These are phyloP conservation scores for Butyriboletus loyo DNA, from an alignment of 768 basidiomycete species.

Conservation along the genomic window DNA sequence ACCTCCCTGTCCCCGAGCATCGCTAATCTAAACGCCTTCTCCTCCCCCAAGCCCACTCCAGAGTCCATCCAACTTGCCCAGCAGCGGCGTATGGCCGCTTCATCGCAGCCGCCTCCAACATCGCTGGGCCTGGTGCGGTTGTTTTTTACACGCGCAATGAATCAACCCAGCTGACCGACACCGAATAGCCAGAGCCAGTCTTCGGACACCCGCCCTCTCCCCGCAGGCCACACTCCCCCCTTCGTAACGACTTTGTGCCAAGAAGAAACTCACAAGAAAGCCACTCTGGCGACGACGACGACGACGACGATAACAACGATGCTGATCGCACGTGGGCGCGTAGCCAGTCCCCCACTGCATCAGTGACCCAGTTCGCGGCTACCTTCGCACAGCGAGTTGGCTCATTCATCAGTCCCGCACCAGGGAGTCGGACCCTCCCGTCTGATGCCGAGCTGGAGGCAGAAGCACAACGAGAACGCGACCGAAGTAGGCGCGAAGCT, in stretches of 20 bases:
- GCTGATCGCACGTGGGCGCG: slow-evolving; percentile 28
- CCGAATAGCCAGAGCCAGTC: slow-evolving; percentile 43
- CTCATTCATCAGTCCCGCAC: slow-evolving; percentile 55
- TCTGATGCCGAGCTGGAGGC: slow-evolving; percentile 81
- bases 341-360: slow-evolving; percentile 56
- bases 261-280: slow-evolving; percentile 49
- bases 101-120: slow-evolving; percentile 38
- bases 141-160: background rate
- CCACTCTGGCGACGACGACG: slow-evolving; percentile 40
- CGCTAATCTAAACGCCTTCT: slow-evolving; percentile 31
- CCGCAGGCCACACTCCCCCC: slow-evolving; percentile 64
- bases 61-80: slow-evolving; percentile 18
- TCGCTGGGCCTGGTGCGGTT: slow-evolving; percentile 40
- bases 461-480: slow-evolving; percentile 74
- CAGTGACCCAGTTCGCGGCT: slow-evolving; percentile 70
- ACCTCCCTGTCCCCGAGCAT: slow-evolving; percentile 34
- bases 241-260: slow-evolving; percentile 60
- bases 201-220: slow-evolving; percentile 34
- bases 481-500: slow-evolving; percentile 71
- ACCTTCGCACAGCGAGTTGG: slow-evolving; percentile 75
- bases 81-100: slow-evolving; percentile 37
- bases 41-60: slow-evolving; percentile 25
- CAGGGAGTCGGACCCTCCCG: slow-evolving; percentile 44
- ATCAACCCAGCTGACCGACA: slow-evolving; percentile 8
- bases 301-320: slow-evolving; percentile 35